A percentile compares a stretch with the other conserved stretches of the same genome.
phyloP scores from a whole-genome alignment of 345 rosid genomes.

The Euphorbia tirucalli region DNA sequence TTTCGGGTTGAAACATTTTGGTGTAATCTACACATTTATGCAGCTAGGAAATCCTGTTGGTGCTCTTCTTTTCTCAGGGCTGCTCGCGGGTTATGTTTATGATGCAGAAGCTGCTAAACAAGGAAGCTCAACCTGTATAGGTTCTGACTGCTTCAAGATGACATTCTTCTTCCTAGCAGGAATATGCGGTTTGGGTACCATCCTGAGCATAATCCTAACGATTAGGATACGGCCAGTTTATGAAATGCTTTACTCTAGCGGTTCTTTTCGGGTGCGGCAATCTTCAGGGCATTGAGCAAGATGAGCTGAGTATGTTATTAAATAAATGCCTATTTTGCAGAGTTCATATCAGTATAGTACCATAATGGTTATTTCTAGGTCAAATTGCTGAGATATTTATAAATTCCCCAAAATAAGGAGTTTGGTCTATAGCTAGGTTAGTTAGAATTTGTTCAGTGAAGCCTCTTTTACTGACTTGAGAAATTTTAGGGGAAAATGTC shows the following conservation, averaged over 20 bases:
- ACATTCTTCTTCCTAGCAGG: constrained; percentile 81
- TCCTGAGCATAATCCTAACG: constrained; percentile 61
- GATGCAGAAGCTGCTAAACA: constrained; percentile 86
- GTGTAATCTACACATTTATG: constrained; percentile 77
- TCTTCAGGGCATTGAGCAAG: constrained; percentile 36
- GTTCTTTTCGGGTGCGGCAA: constrained; percentile 64
- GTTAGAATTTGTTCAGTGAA: background rate
- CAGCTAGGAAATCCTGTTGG: constrained; percentile 84
- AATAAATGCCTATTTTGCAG: background rate
- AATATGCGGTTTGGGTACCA: constrained; percentile 61
- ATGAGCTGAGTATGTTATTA: background rate
- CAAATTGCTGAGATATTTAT: constrained; percentile 4
- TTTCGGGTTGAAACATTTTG: constrained; percentile 83
- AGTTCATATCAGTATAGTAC: background rate
- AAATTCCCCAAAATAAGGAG: background rate
- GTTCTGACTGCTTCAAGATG: constrained; percentile 73
- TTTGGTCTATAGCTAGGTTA: background rate
- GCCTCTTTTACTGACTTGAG: background rate
- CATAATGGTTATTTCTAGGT: background rate
- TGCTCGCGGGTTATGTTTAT: constrained; percentile 74
- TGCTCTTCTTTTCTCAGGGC: constrained; percentile 81
- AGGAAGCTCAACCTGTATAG: constrained; percentile 69
- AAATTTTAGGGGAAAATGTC: background rate
- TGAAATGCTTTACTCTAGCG: constrained; percentile 77
- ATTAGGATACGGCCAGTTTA: constrained; percentile 83